Conservation (phyloP, 139 green algal genomes). For the Chlorella sp. region DNA sequence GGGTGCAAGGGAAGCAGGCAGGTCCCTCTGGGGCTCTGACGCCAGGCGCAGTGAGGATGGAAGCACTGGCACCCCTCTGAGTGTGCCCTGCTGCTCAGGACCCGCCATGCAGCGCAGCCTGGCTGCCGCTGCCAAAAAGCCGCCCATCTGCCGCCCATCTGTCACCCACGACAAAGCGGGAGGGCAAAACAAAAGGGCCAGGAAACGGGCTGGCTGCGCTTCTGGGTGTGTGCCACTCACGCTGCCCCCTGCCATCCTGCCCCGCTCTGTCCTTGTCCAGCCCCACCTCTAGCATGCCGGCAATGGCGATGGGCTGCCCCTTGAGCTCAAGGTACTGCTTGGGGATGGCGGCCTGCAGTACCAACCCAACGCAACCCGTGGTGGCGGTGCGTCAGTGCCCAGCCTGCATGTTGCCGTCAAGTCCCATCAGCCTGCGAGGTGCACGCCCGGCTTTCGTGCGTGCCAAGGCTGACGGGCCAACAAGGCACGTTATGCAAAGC, state of each 20-base stretch:
- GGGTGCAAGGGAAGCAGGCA: not conserved
- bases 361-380: not conserved
- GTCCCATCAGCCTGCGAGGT: not conserved
- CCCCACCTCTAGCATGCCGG: constrained; percentile 68
- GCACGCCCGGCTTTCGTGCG: not conserved
- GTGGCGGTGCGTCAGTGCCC: too few species aligned
- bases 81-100: too few species aligned
- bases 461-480: not conserved
- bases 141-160: too few species aligned
- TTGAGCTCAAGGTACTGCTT: constrained; percentile 97
- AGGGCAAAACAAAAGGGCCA: too few species aligned
- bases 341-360: constrained; percentile 82
- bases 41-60: not conserved
- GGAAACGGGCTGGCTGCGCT: too few species aligned
- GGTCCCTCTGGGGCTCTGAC: not conserved
- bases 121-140: too few species aligned
- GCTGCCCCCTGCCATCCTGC: too few species aligned
- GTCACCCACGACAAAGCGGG: too few species aligned
- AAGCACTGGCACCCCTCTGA: not conserved
- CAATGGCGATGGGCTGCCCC: constrained; percentile 89
- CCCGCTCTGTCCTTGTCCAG: too few species aligned
- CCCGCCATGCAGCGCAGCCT: too few species aligned
- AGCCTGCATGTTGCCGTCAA: not conserved
- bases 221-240: too few species aligned
- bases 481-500: not conserved